Base-by-base conservation (phyloP, 2,329 filamentous ascomycete genomes). In the Amphichorda felina region DNA sequence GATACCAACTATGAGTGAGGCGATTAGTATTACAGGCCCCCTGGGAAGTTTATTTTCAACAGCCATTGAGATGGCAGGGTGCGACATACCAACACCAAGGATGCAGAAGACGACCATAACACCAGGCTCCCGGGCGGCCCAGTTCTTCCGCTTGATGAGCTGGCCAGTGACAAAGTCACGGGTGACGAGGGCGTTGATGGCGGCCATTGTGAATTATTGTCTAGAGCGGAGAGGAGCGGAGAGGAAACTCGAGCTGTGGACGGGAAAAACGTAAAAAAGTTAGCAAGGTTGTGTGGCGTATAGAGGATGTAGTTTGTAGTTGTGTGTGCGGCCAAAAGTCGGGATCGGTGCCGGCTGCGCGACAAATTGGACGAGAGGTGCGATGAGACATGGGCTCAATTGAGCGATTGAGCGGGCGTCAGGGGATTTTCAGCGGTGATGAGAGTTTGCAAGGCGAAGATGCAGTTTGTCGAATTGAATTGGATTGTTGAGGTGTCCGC, bases 91-190 rank as follows among this genome's bases (percentile, higher is more conserved):
- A 34, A 61, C 35, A 39, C 54, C 56, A 43, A 64, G 52, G 36
- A 64, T 64, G 48, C 51, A 56, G 46, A 64, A 62, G 44, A 64
- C 61, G 35, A 61, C 53, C 40, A 64, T 51, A 43, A 61, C 57
- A 47, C 61, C 61, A 35, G 50, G 49, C 36, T 64, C 54, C 38
- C 46, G 41, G 21, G 50, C 39, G 35, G 61, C 48, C 57, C 58
- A 64, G 55, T 54, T 63, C 42, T 54, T 39, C 40, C 61, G 60
- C 57, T 60, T 62, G 44, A 45, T 49, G 32, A 63, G 50, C 47
- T 59, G 51, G 52, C 53, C 43, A 33, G 57, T 44, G 45, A 53
- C 55, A 39, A 50, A 45, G 46, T 59, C 54, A 47, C 58, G 60
- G 48, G 48, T 46, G 41, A 56, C 53, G 41, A 61, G 42, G 38